Evolutionary conservation across 225 moss, liverwort and hornwort species (phyloP).

Genomic region (Antitrichia curtipendula): DNA sequence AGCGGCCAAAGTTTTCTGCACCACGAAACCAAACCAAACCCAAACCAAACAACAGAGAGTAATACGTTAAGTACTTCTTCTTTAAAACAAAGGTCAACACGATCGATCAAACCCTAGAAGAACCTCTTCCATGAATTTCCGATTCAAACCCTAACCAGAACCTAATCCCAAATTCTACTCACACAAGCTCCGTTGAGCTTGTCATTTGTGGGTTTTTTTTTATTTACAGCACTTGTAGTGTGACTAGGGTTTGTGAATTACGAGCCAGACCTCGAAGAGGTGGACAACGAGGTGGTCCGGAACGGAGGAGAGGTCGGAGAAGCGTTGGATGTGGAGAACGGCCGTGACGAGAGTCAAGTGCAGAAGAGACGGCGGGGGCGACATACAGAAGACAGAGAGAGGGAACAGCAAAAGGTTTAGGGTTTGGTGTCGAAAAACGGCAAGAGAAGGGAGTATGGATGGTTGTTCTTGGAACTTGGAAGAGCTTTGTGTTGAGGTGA

Average conservation of each 20-base stretch:
- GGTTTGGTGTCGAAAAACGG: not conserved
- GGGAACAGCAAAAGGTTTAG: not conserved
- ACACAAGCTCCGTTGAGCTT: not conserved
- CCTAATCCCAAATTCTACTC: not conserved
- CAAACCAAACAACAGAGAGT: not conserved
- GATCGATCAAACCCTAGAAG: not conserved
- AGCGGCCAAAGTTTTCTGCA: conserved; percentile 25
- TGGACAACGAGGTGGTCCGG: conserved; percentile 37
- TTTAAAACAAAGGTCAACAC: not conserved
- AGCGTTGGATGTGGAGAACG: conserved; percentile 30
- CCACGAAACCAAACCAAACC: not conserved
- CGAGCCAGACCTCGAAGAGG: conserved; percentile 20
- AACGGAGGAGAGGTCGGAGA: conserved; percentile 29
- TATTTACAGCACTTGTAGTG: not conserved
- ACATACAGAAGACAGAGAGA: not conserved
- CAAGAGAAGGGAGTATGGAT: not conserved
- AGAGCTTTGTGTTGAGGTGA: not conserved
- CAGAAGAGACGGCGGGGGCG: conserved; percentile 50
- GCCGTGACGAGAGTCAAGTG: conserved; percentile 28
- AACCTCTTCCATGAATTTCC: not conserved
- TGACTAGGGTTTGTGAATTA: not conserved
- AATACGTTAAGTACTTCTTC: too few species aligned
- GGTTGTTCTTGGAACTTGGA: not conserved
- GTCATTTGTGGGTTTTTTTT: not conserved
- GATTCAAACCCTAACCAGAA: not conserved